These are phyloP conservation scores for Thermothielavioides terrestris DNA, from an alignment of 495 filamentous ascomycete genomes.

Conservation along the genomic window DNA sequence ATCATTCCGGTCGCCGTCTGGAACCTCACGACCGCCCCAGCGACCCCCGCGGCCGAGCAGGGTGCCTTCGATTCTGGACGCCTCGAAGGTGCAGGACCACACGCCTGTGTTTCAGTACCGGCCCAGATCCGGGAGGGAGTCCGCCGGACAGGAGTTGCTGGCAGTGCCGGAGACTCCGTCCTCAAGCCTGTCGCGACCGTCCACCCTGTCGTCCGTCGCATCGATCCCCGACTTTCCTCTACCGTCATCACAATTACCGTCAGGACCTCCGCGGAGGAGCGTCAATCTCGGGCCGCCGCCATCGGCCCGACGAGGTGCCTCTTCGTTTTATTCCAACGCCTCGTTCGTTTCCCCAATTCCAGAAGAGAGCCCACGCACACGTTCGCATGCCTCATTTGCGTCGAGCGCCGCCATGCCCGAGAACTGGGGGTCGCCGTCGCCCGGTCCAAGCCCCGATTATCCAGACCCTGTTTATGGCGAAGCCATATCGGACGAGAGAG, in stretches of 20 bases:
- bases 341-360: slow-evolving; percentile 83
- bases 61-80: slow-evolving; percentile 47
- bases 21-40: slow-evolving; percentile 52
- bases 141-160: slow-evolving; percentile 19
- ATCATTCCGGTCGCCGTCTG: slow-evolving; percentile 40
- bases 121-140: slow-evolving; percentile 30
- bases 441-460: slow-evolving; percentile 32
- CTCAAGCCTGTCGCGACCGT: slow-evolving; percentile 34
- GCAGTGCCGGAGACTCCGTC: slow-evolving; percentile 33
- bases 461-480: slow-evolving; percentile 43
- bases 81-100: slow-evolving; percentile 40
- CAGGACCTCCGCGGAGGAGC: slow-evolving; percentile 40
- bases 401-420: slow-evolving; percentile 74
- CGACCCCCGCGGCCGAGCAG: slow-evolving; percentile 58
- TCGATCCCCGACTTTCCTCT: slow-evolving; percentile 55
- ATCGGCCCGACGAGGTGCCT: slow-evolving; percentile 57
- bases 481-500: slow-evolving; percentile 39
- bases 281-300: slow-evolving; percentile 57
- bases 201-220: slow-evolving; percentile 47
- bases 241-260: slow-evolving; percentile 33
- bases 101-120: slow-evolving; percentile 45
- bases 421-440: slow-evolving; percentile 48
- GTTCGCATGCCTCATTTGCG: slow-evolving; percentile 62
- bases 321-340: slow-evolving; percentile 63
- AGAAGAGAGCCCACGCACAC: slow-evolving; percentile 61